phyloP scores from a whole-genome alignment of 345 rosid genomes.

The Carallia pectinifolia region DNA sequence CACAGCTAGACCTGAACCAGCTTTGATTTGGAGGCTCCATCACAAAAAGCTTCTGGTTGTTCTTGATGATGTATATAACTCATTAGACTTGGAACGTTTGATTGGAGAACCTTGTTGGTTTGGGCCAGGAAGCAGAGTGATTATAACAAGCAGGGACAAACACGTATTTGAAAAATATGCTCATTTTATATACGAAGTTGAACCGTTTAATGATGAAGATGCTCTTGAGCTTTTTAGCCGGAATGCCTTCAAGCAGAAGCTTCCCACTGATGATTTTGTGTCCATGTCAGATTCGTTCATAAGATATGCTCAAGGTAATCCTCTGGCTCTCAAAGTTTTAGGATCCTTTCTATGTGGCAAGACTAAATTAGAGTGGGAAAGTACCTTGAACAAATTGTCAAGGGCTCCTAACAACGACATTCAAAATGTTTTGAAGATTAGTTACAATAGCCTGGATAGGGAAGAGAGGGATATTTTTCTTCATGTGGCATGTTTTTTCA shows the following conservation, averaged over 20 bases:
- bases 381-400: neutral
- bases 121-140: neutral
- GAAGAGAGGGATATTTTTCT: constrained; percentile 15
- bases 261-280: neutral
- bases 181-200: neutral
- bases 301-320: constrained; percentile 6
- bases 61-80: neutral
- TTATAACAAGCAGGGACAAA: neutral
- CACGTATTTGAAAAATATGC: neutral
- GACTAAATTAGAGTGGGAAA: constrained; percentile 6
- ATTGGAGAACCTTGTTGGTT: neutral
- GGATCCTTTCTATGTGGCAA: constrained; percentile 3
- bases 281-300: neutral
- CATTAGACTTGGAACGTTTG: neutral
- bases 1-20: too few species aligned
- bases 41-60: neutral
- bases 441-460: constrained; percentile 12
- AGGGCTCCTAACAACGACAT: constrained; percentile 5
- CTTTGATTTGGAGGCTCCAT: neutral
- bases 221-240: neutral
- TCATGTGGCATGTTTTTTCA: constrained; percentile 22
- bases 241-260: neutral
- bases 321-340: constrained; percentile 14
- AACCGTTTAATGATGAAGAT: neutral
- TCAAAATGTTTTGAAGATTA: constrained; percentile 4